Evolutionary conservation across 2,329 filamentous ascomycete genomes (phyloP).

Genomic region (Aspergillus tubingensis): DNA sequence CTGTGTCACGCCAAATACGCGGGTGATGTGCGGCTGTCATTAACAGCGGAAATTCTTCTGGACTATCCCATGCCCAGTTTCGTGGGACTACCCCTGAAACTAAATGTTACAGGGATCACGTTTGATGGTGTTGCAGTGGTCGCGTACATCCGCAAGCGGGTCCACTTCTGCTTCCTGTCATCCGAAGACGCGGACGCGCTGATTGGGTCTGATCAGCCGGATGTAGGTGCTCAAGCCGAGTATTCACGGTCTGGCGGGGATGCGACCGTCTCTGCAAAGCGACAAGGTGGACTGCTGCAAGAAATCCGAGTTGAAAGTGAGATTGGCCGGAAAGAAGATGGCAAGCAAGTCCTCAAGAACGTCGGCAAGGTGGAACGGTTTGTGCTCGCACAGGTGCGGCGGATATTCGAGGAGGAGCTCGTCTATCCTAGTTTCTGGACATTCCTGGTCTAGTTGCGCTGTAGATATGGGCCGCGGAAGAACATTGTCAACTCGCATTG

Average conservation of each 20-base stretch:
- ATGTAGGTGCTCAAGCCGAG: slow-evolving; percentile 32
- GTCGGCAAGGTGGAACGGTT: slow-evolving; percentile 98
- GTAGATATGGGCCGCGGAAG: neutral
- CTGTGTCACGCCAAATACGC: slow-evolving; percentile 88
- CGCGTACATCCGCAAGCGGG: slow-evolving; percentile 82
- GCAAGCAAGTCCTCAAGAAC: slow-evolving; percentile 95
- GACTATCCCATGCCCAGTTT: slow-evolving; percentile 99
- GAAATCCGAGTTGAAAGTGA: slow-evolving; percentile 97
- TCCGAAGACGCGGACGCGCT: slow-evolving; percentile 84
- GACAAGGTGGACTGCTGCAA: slow-evolving; percentile 76
- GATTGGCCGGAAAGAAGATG: slow-evolving; percentile 87
- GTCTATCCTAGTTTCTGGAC: slow-evolving; percentile 8
- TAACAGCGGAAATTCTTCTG: slow-evolving; percentile 92
- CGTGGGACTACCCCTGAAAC: slow-evolving; percentile 87
- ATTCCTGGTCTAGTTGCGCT: neutral
- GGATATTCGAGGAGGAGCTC: slow-evolving; percentile 79
- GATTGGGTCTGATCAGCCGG: slow-evolving; percentile 55
- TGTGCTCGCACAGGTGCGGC: slow-evolving; percentile 90
- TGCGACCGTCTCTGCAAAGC: slow-evolving; percentile 34
- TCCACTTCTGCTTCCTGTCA: slow-evolving; percentile 92
- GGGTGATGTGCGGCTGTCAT: slow-evolving; percentile 80
- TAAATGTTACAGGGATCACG: slow-evolving; percentile 91
- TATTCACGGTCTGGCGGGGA: slow-evolving; percentile 39
- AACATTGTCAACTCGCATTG: neutral
- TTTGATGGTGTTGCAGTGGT: slow-evolving; percentile 95